Conservation (phyloP, 495 filamentous ascomycete genomes). For the Aspergillus affinis region DNA sequence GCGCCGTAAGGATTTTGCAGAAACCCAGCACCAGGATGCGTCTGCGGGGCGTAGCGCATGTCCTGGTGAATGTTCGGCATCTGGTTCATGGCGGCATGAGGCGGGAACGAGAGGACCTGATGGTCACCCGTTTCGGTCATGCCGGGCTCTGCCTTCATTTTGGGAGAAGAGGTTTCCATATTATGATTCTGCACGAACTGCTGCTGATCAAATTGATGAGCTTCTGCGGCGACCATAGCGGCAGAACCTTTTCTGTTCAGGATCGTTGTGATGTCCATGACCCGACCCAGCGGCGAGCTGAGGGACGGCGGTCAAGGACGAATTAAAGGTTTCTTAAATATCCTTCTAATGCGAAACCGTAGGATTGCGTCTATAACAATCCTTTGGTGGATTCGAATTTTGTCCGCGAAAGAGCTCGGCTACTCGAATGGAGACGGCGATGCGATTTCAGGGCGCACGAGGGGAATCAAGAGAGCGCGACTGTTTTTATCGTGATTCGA, state of each 20-base stretch:
- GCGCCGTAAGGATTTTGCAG: constrained; percentile 52
- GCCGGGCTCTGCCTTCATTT: constrained; percentile 63
- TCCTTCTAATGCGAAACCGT: constrained; percentile 21
- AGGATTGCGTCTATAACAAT: constrained; percentile 19
- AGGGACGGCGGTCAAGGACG: constrained; percentile 37
- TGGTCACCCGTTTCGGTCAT: constrained; percentile 70
- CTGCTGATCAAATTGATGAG: constrained; percentile 44
- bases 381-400: neutral
- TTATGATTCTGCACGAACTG: constrained; percentile 50
- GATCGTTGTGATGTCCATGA: constrained; percentile 72
- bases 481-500: neutral
- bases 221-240: constrained; percentile 50
- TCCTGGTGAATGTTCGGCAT: constrained; percentile 47
- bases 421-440: neutral
- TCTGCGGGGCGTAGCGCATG: constrained; percentile 57
- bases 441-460: neutral
- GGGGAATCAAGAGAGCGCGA: neutral
- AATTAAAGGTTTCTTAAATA: constrained; percentile 21
- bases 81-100: constrained; percentile 47
- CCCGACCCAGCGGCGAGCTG: constrained; percentile 39
- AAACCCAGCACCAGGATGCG: constrained; percentile 55
- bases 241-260: constrained; percentile 63
- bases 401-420: neutral
- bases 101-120: constrained; percentile 56
- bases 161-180: constrained; percentile 44